phyloP scores from a whole-genome alignment of 257 asterid species.

The Nicotiana undulata region DNA sequence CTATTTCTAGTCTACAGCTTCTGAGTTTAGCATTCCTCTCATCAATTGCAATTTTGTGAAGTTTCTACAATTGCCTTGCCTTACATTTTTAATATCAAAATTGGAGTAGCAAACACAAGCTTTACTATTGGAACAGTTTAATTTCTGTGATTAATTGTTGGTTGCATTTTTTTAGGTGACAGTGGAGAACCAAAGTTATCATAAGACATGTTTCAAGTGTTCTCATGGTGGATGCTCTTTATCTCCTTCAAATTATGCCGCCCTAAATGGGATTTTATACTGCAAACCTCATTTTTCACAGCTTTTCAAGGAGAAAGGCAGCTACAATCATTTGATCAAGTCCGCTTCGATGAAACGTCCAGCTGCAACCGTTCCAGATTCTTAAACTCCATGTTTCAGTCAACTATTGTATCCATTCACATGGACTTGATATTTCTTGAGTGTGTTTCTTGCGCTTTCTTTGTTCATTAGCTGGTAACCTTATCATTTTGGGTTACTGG shows the following conservation, averaged over 20 bases:
- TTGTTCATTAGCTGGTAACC: not conserved
- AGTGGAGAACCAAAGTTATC: conserved; percentile 88
- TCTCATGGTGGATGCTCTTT: conserved; percentile 92
- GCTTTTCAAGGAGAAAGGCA: conserved; percentile 94
- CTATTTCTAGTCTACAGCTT: not conserved
- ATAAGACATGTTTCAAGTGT: conserved; percentile 90
- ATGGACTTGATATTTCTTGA: conserved; percentile 24
- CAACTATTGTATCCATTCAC: not conserved
- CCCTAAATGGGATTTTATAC: conserved; percentile 75
- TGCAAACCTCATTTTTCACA: conserved; percentile 95
- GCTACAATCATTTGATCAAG: conserved; percentile 81
- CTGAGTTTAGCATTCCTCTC: not conserved
- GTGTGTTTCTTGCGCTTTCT: conserved; percentile 13
- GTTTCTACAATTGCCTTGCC: not conserved
- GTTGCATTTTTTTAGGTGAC: conserved; percentile 44
- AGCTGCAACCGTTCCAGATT: conserved; percentile 54
- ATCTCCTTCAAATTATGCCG: conserved; percentile 86
- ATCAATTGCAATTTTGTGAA: not conserved
- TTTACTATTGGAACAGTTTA: not conserved
- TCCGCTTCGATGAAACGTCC: conserved; percentile 74
- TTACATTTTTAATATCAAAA: no score
- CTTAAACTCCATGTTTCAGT: conserved; percentile 11
- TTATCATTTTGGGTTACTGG: not conserved
- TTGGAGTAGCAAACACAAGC: not conserved
- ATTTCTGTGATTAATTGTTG: not conserved